Conservation (phyloP, 495 filamentous ascomycete species). For the Trichocladium antarcticum region DNA sequence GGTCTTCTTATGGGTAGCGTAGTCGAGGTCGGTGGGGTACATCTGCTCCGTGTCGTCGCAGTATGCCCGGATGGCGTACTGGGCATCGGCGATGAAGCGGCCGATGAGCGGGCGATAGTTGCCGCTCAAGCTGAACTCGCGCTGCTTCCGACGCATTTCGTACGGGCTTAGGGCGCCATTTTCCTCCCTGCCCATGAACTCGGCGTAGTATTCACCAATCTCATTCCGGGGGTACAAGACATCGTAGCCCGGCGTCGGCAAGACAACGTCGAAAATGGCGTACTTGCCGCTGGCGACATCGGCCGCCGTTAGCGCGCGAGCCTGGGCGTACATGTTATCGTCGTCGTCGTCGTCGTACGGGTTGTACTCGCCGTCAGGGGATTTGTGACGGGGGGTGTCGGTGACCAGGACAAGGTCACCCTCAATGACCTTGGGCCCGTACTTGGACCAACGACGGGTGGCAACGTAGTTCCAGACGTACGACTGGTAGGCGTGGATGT, state of each 20-base stretch:
- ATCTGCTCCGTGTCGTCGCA: constrained; percentile 64
- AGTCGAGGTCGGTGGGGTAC: constrained; percentile 60
- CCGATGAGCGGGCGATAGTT: constrained; percentile 76
- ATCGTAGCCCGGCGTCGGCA: constrained; percentile 87
- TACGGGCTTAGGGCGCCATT: constrained; percentile 72
- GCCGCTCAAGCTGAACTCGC: constrained; percentile 80
- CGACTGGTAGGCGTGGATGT: constrained; percentile 91
- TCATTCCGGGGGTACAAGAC: constrained; percentile 74
- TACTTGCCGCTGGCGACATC: constrained; percentile 74
- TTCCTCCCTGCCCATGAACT: constrained; percentile 68
- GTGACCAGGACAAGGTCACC: constrained; percentile 73
- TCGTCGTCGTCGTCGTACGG: constrained; percentile 32
- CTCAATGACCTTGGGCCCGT: constrained; percentile 59
- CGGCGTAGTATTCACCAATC: constrained; percentile 67
- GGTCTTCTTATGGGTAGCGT: constrained; percentile 23
- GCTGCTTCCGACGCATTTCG: constrained; percentile 75
- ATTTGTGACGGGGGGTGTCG: constrained; percentile 9
- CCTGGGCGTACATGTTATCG: constrained; percentile 57
- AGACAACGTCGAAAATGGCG: constrained; percentile 79
- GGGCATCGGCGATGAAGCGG: constrained; percentile 44
- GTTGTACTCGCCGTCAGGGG: constrained; percentile 46
- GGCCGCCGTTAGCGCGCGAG: constrained; percentile 59
- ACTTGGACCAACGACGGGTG: constrained; percentile 63
- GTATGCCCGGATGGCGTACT: constrained; percentile 60
- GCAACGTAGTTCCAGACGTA: constrained; percentile 83